Evolutionary conservation across 768 basidiomycete genomes (phyloP).

Genomic region (Calocera cornea): DNA sequence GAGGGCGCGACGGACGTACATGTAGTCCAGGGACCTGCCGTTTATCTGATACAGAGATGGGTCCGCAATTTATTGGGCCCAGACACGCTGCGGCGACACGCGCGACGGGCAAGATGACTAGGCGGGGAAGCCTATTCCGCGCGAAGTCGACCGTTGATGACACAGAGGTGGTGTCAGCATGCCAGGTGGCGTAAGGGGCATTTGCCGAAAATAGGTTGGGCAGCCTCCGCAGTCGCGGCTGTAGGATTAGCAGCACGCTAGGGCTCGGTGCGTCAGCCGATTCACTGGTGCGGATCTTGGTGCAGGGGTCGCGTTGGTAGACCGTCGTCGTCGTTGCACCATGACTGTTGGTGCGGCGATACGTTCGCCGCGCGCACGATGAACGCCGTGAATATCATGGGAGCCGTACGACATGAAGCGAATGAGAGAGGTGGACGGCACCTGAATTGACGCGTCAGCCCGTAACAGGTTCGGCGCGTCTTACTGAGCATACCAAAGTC

Average conservation of each 20-base stretch:
- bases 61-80: neutral
- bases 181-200: neutral
- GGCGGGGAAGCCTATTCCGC: neutral
- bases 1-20: neutral
- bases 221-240: neutral
- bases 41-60: slow-evolving; percentile 1
- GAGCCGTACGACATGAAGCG: too few relatives aligned
- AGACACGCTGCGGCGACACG: neutral
- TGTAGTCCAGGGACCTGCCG: neutral
- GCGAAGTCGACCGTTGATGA: neutral
- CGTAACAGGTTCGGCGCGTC: too few relatives aligned
- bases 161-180: neutral
- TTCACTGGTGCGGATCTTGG: neutral
- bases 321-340: neutral
- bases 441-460: too few relatives aligned
- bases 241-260: neutral
- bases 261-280: neutral
- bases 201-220: neutral
- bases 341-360: too few relatives aligned
- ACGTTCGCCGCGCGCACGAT: too few relatives aligned
- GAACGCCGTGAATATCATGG: too few relatives aligned
- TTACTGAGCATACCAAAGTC: too few relatives aligned
- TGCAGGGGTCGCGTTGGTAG: neutral
- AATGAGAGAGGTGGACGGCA: too few relatives aligned
- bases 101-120: neutral